Conservation (phyloP, 2,329 filamentous ascomycete species). For the Aaosphaeria pasadenensis region DNA sequence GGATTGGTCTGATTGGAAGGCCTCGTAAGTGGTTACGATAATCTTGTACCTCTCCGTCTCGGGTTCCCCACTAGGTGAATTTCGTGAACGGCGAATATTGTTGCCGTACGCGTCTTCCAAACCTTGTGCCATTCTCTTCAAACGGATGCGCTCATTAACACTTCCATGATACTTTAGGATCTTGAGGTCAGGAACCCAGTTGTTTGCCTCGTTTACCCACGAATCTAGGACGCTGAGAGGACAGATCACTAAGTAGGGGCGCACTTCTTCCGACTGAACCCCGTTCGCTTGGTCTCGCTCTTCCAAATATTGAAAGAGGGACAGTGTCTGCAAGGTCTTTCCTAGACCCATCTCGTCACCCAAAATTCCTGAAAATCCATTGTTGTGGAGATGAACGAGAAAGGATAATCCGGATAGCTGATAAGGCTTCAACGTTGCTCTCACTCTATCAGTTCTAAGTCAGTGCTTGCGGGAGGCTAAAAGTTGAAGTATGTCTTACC, state of each 20-base stretch:
- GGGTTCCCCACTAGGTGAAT: constrained; percentile 50
- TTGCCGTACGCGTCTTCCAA: constrained; percentile 47
- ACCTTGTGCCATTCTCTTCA: constrained; percentile 49
- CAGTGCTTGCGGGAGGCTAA: neutral
- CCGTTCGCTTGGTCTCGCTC: constrained; percentile 68
- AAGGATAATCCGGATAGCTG: constrained; percentile 96
- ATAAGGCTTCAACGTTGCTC: constrained; percentile 78
- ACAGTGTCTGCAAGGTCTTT: constrained; percentile 98
- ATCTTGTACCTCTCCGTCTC: constrained; percentile 45
- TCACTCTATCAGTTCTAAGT: constrained; percentile 29
- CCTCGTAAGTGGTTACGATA: constrained; percentile 94
- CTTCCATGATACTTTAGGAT: constrained; percentile 96
- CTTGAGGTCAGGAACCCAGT: constrained; percentile 85
- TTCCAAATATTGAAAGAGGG: constrained; percentile 92
- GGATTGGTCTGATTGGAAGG: constrained; percentile 95
- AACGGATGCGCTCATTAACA: constrained; percentile 75
- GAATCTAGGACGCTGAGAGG: constrained; percentile 95
- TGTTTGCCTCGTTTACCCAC: constrained; percentile 97
- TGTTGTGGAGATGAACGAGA: constrained; percentile 99
- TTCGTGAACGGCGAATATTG: constrained; percentile 75
- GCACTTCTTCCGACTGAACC: constrained; percentile 58
- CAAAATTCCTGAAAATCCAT: constrained; percentile 96
- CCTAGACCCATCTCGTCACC: constrained; percentile 99
- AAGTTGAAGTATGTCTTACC: constrained; percentile 18
- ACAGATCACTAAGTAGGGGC: constrained; percentile 93